Evolutionary conservation across 2,329 filamentous ascomycete species (phyloP), one percentile per base, ranked within the genome.

Genomic region (Diaporthe velutina): DNA sequence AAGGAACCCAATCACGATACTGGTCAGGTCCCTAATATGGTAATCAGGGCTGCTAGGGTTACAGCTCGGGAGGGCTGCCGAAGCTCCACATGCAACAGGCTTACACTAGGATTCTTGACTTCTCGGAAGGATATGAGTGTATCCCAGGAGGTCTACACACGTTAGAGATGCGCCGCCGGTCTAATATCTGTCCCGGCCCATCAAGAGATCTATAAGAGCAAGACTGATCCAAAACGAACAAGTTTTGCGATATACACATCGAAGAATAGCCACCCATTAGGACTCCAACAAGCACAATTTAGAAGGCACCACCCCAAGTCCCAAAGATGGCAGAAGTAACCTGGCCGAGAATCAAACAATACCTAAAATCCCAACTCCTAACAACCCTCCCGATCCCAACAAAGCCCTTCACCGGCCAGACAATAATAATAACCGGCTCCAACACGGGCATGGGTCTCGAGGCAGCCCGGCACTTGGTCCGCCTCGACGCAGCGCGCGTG

Each of bases 381-480:
- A 25, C 48, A 17, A 40, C 6, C 9, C 50, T 70, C 4, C 45
- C 52, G 1, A 28, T 35, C 52, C 70, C 70, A 8, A 70, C 52
- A 10, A 40, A 58, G 33, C 15, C 40, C 58, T 75, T 78, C 66
- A 70, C 54, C 4, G 75, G 74, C 78, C 4, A 82, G 67, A 81
- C 79, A 12, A 76, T 84, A 52, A 82, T 86, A 6, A 79, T 86
- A 1, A 86, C 84, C 0, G 85, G 85, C 3, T 80, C 83, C 15
- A 87, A 86, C 73, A 80, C 79, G 0, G 84, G 85, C 13, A 78
- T 86, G 2, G 84, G 85, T 0, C 78, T 83, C 0, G 84, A 86
- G 71, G 80, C 84, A 0, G 79, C 81, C 40, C 80, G 81, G 7
- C 82, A 86, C 75, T 80, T 84, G 45, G 81, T 80, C 45, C 77